Conservation (phyloP, 805 yeast species). For the Sugiyamaella floridensis region DNA sequence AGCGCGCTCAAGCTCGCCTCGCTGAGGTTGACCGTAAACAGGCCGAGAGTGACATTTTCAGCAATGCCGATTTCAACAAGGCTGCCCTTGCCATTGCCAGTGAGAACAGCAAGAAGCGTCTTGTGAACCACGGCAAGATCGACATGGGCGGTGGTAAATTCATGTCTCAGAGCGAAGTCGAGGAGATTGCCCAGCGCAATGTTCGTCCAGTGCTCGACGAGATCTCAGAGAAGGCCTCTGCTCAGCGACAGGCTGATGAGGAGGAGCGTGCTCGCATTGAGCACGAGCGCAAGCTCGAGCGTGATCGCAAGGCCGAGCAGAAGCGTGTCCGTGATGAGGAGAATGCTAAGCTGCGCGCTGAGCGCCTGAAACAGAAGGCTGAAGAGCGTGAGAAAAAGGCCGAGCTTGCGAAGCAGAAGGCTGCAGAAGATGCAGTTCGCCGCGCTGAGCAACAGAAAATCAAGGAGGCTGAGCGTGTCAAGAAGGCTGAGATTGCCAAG, state of each 20-base stretch:
- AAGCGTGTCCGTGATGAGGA: slow-evolving; percentile 21
- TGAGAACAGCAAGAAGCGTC: slow-evolving; percentile 53
- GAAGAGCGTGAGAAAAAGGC: slow-evolving; percentile 21
- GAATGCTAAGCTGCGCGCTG: slow-evolving; percentile 19
- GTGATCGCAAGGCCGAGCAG: slow-evolving; percentile 21
- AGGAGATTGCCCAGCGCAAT: slow-evolving; percentile 67
- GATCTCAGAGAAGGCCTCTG: slow-evolving; percentile 59
- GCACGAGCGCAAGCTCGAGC: slow-evolving; percentile 13
- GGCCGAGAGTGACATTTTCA: slow-evolving; percentile 35
- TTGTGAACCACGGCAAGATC: slow-evolving; percentile 47
- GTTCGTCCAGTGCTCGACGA: slow-evolving; percentile 80
- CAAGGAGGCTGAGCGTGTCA: slow-evolving; percentile 1
- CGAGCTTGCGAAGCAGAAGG: slow-evolving; percentile 22
- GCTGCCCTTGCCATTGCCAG: slow-evolving; percentile 75
- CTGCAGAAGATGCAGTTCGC: slow-evolving; percentile 14
- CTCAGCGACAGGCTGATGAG: slow-evolving; percentile 56
- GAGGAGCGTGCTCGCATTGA: slow-evolving; percentile 30
- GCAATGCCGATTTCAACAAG: slow-evolving; percentile 54
- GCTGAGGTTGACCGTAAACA: slow-evolving; percentile 37
- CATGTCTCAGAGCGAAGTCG: slow-evolving; percentile 68
- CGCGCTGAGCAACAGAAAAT: not conserved
- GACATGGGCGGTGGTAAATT: slow-evolving; percentile 84
- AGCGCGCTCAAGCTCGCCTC: slow-evolving; percentile 40
- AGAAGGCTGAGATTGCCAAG: slow-evolving; percentile 17
- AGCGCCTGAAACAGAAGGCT: slow-evolving; percentile 17